Percentiles rank a stretch among this genome's conserved stretches.
These are phyloP conservation scores for Alternaria sp. DNA, from an alignment of 2,329 filamentous ascomycete species.

Conservation along the genomic window DNA sequence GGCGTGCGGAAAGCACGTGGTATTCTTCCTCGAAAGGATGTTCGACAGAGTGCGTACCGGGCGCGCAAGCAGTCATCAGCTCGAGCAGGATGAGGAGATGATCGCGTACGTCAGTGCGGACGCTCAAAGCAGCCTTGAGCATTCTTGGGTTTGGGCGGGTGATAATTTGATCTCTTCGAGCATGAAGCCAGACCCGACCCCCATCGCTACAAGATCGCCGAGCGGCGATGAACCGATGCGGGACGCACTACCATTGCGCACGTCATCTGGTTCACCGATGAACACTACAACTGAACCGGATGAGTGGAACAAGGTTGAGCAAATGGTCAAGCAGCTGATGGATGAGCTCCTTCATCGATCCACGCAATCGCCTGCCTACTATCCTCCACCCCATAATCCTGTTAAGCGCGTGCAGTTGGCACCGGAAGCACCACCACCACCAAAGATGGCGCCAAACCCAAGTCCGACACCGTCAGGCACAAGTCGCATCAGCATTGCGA, in stretches of 20 bases:
- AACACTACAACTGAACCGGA: constrained; percentile 73
- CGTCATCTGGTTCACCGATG: constrained; percentile 60
- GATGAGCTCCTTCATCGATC: constrained; percentile 52
- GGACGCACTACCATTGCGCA: constrained; percentile 56
- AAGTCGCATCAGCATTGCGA: constrained; percentile 54
- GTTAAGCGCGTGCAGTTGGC: constrained; percentile 47
- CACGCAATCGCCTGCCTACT: constrained; percentile 38
- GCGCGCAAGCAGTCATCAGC: constrained; percentile 44
- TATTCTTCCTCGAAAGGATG: constrained; percentile 78
- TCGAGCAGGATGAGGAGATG: constrained; percentile 81
- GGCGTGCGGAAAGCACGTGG: constrained; percentile 80
- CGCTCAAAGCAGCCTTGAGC: constrained; percentile 78
- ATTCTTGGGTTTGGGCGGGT: constrained; percentile 79
- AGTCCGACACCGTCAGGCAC: constrained; percentile 48
- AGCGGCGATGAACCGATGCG: constrained; percentile 37
- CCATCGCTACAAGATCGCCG: constrained; percentile 15
- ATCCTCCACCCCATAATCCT: constrained; percentile 46
- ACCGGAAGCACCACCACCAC: constrained; percentile 26
- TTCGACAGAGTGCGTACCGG: constrained; percentile 61
- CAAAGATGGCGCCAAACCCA: constrained; percentile 25
- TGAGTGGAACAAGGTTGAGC: constrained; percentile 79
- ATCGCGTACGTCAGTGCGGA: constrained; percentile 86
- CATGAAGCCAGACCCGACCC: constrained; percentile 11
- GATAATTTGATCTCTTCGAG: constrained; percentile 45
- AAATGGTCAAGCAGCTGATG: constrained; percentile 63